These are phyloP conservation scores for Microstegium vimineum DNA, from an alignment of 176 grass and related monocot genomes.

Conservation along the genomic window DNA sequence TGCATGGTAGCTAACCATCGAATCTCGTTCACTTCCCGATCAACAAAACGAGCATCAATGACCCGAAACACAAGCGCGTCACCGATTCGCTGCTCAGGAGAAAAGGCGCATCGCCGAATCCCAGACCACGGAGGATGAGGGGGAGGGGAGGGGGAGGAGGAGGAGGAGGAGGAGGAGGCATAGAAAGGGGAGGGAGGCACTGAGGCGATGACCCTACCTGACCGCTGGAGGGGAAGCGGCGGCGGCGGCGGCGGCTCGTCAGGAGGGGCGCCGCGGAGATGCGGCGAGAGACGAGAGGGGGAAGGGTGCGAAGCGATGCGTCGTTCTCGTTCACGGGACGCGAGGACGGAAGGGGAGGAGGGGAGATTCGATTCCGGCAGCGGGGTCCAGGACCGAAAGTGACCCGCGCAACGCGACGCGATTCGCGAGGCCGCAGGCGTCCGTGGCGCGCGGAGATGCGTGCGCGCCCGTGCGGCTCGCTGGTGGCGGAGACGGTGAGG, in stretches of 20 bases:
- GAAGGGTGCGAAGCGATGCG: neutral
- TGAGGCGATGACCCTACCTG: slow-evolving; percentile 22
- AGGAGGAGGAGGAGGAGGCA: neutral
- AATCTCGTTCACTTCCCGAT: slow-evolving; percentile 4
- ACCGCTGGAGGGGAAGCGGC: neutral
- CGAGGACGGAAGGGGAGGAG: neutral
- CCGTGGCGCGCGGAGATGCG: slow-evolving; percentile 29
- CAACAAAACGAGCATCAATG: neutral
- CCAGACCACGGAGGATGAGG: neutral
- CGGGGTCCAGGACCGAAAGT: slow-evolving; percentile 18
- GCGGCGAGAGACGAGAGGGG: neutral
- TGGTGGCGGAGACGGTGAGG: neutral
- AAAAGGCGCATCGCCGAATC: neutral
- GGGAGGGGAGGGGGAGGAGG: neutral
- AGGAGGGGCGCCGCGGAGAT: neutral
- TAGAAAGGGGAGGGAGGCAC: neutral
- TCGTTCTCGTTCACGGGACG: slow-evolving; percentile 25
- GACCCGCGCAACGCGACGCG: neutral
- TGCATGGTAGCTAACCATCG: neutral
- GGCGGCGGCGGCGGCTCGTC: neutral
- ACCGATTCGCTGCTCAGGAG: neutral
- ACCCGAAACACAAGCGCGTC: neutral
- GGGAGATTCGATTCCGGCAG: slow-evolving; percentile 45
- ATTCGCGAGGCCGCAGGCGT: neutral
- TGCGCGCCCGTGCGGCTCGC: slow-evolving; percentile 16